A percentile compares a stretch with the other conserved stretches of the same genome.
These are phyloP conservation scores for Phyllosticta paracitricarpa DNA, from an alignment of 2,329 filamentous ascomycete species.

Conservation along the genomic window DNA sequence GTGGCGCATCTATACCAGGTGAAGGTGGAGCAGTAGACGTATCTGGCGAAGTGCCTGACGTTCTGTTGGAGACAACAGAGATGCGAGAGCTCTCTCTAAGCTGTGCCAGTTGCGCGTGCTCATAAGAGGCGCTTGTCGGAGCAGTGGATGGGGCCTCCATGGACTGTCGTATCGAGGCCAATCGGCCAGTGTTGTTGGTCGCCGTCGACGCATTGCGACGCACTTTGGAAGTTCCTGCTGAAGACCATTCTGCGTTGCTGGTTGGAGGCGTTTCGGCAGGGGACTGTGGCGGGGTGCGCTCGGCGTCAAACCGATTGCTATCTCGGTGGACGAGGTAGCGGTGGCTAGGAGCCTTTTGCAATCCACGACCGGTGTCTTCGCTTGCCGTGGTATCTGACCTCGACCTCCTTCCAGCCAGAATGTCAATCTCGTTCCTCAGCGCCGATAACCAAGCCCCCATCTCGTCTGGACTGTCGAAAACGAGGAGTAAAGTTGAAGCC, in stretches of 20 bases:
- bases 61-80: slow-evolving; percentile 28
- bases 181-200: slow-evolving; percentile 20
- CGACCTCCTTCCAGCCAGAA: slow-evolving; percentile 54
- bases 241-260: slow-evolving; percentile 24
- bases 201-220: slow-evolving; percentile 21
- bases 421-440: slow-evolving; percentile 60
- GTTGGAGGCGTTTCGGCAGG: slow-evolving; percentile 24
- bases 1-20: slow-evolving; percentile 22
- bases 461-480: slow-evolving; percentile 61
- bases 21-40: slow-evolving; percentile 27
- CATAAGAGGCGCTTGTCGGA: slow-evolving; percentile 25
- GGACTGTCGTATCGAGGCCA: slow-evolving; percentile 22
- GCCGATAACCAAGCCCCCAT: slow-evolving; percentile 68
- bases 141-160: slow-evolving; percentile 25
- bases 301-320: slow-evolving; percentile 20
- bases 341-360: slow-evolving; percentile 24
- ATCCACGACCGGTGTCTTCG: slow-evolving; percentile 14
- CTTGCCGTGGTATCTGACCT: slow-evolving; percentile 19
- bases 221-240: slow-evolving; percentile 17
- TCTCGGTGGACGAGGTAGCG: slow-evolving; percentile 28
- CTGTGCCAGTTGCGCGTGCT: slow-evolving; percentile 27
- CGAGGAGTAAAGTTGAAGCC: slow-evolving; percentile 57
- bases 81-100: slow-evolving; percentile 27
- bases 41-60: slow-evolving; percentile 25
- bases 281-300: slow-evolving; percentile 14